Conservation (phyloP, 1,284 basidiomycete species). For the Ceratobasidium sp. region DNA sequence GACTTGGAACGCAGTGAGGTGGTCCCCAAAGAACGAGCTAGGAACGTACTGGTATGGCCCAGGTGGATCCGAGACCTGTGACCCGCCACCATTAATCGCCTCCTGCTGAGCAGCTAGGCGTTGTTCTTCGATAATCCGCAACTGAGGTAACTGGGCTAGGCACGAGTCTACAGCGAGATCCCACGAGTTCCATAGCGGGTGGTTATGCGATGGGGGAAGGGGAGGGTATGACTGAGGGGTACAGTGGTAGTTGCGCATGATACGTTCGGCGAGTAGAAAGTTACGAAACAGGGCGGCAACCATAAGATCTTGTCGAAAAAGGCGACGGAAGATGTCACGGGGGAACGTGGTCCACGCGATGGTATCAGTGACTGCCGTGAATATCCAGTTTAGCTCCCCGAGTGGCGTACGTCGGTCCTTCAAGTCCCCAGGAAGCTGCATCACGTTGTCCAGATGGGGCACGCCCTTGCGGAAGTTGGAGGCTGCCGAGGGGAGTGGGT, state of each 20-base stretch:
- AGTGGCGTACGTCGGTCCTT: constrained; percentile 96
- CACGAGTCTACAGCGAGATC: constrained; percentile 98
- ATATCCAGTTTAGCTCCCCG: constrained; percentile 99
- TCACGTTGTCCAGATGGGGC: constrained; percentile 84
- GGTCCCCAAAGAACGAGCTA: constrained; percentile 96
- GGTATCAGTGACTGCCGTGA: constrained; percentile 98
- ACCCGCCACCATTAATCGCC: constrained; percentile 32
- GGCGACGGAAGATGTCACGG: constrained; percentile 90
- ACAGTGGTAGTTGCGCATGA: constrained; percentile 99
- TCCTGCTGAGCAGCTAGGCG: constrained; percentile 36
- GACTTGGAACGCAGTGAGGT: constrained; percentile 97
- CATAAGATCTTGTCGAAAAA: constrained; percentile 96
- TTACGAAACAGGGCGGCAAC: constrained; percentile 98
- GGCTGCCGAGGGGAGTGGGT: constrained; percentile 79
- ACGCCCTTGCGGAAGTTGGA: constrained; percentile 58
- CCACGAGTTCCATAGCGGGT: constrained; percentile 97
- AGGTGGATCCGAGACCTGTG: constrained; percentile 39
- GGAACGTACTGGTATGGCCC: constrained; percentile 74
- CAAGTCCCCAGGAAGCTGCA: constrained; percentile 95
- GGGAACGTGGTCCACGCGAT: constrained; percentile 99
- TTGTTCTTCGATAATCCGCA: constrained; percentile 67
- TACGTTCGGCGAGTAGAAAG: constrained; percentile 95
- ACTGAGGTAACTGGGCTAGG: constrained; percentile 89
- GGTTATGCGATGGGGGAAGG: constrained; percentile 94
- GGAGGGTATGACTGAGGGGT: constrained; percentile 95